phyloP scores from a whole-genome alignment of 768 basidiomycete species.

The Russula olivacea region DNA sequence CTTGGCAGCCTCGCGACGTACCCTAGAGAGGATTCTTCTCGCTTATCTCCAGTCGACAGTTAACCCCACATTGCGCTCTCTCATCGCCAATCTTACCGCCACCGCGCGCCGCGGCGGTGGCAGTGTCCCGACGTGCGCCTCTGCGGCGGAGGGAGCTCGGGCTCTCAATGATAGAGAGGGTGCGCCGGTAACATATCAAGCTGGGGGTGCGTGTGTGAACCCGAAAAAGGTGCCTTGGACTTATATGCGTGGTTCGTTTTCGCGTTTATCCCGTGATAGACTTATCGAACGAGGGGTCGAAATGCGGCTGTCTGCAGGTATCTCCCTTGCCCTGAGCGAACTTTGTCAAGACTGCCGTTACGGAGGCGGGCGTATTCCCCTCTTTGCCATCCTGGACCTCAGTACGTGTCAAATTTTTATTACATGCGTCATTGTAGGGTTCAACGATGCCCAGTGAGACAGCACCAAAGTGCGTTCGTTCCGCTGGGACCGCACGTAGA shows the following conservation, averaged over 20 bases:
- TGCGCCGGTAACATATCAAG: not conserved
- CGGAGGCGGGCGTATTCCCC: constrained; percentile 8
- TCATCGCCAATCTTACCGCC: not conserved
- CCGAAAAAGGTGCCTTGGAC: constrained; percentile 7
- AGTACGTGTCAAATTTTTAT: not conserved
- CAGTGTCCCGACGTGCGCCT: not conserved
- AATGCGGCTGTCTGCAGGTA: not conserved
- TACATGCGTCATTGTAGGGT: not conserved
- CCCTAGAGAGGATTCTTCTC: not conserved
- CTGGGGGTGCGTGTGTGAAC: not conserved
- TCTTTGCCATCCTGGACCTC: constrained; percentile 11
- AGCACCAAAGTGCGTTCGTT: constrained; percentile 14
- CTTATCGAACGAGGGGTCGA: not conserved
- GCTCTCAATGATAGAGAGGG: not conserved
- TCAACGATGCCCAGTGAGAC: constrained; percentile 8
- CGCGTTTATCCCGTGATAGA: not conserved
- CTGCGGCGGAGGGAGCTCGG: not conserved
- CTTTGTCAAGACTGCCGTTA: constrained; percentile 9
- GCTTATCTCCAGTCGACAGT: not conserved
- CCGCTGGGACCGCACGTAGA: constrained; percentile 11
- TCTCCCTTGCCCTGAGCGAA: constrained; percentile 15
- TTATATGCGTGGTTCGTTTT: constrained; percentile 11
- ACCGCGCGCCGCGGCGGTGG: not conserved
- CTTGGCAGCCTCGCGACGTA: not conserved
- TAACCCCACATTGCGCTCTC: not conserved